phyloP scores from a whole-genome alignment of 257 asterid species.

The Solanum okadae region DNA sequence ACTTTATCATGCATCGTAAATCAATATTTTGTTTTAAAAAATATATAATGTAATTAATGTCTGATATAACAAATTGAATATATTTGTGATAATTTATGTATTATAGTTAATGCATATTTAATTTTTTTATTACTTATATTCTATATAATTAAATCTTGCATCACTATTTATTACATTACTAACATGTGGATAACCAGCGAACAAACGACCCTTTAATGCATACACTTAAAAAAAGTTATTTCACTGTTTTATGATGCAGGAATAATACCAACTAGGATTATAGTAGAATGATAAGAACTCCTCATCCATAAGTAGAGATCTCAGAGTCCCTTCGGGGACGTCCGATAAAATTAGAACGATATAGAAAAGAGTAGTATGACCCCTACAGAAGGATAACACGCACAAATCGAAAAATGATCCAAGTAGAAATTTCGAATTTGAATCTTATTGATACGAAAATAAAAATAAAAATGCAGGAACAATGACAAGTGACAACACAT shows the following conservation, averaged over 20 bases:
- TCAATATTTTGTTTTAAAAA: too few relatives aligned
- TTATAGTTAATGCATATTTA: background rate
- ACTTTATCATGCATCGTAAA: background rate
- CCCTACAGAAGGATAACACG: rapidly evolving
- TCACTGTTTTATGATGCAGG: background rate
- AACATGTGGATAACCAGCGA: too few relatives aligned
- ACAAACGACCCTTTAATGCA: background rate
- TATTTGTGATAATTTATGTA: background rate
- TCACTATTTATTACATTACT: background rate
- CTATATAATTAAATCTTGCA: too few relatives aligned
- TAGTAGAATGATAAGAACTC: too few relatives aligned
- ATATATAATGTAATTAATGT: background rate
- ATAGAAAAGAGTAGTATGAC: rapidly evolving
- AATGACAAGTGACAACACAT: background rate
- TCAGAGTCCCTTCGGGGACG: too few relatives aligned
- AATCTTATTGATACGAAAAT: too few relatives aligned
- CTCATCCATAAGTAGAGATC: too few relatives aligned
- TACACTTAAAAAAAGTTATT: too few relatives aligned
- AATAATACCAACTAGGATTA: too few relatives aligned
- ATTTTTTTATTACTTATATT: background rate
- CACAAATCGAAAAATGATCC: rapidly evolving
- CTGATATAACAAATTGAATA: background rate
- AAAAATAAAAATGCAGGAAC: background rate
- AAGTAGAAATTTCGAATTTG: too few relatives aligned
- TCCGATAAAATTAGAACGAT: too few relatives aligned